Evolutionary conservation across 768 basidiomycete genomes (phyloP).

Genomic region (Filobasidium wieringae): DNA sequence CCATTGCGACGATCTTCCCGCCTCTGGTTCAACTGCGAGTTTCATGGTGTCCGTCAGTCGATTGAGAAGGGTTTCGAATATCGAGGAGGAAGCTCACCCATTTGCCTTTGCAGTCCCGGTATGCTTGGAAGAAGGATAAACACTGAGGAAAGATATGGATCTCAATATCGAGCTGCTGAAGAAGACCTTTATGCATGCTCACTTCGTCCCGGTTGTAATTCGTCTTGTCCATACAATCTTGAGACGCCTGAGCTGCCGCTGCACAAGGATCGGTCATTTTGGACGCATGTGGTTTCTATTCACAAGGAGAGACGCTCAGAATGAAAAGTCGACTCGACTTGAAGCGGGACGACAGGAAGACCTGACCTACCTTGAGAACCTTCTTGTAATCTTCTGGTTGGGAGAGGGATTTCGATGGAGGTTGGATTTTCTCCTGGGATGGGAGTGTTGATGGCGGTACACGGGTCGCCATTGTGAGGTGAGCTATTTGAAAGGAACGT

Average conservation of each 20-base stretch:
- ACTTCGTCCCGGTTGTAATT: constrained; percentile 38
- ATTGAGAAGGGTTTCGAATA: not conserved
- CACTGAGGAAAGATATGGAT: constrained; percentile 6
- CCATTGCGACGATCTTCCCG: constrained; percentile 24
- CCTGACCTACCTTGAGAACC: constrained; percentile 27
- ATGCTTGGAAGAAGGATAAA: constrained; percentile 22
- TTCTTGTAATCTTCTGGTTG: constrained; percentile 34
- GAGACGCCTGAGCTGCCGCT: constrained; percentile 32
- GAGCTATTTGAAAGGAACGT: too few relatives aligned
- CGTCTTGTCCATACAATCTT: constrained; percentile 34
- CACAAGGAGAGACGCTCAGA: too few relatives aligned
- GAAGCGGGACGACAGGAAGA: constrained; percentile 3
- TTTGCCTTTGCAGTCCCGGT: constrained; percentile 36
- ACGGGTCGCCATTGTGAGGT: constrained; percentile 23
- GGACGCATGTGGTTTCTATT: constrained; percentile 14
- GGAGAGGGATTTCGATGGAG: constrained; percentile 22
- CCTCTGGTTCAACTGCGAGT: constrained; percentile 24
- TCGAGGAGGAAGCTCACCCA: too few relatives aligned
- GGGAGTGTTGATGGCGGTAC: constrained; percentile 32
- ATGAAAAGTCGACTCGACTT: not conserved
- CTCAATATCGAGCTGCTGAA: not conserved
- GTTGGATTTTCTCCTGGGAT: constrained; percentile 16
- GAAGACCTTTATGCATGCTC: not conserved
- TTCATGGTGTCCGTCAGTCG: not conserved
- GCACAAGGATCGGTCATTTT: constrained; percentile 38